A percentile compares a stretch with the other conserved stretches of the same genome.
These are phyloP conservation scores for Lentinus polychrous DNA, from an alignment of 1,284 basidiomycete genomes.

Conservation along the genomic window DNA sequence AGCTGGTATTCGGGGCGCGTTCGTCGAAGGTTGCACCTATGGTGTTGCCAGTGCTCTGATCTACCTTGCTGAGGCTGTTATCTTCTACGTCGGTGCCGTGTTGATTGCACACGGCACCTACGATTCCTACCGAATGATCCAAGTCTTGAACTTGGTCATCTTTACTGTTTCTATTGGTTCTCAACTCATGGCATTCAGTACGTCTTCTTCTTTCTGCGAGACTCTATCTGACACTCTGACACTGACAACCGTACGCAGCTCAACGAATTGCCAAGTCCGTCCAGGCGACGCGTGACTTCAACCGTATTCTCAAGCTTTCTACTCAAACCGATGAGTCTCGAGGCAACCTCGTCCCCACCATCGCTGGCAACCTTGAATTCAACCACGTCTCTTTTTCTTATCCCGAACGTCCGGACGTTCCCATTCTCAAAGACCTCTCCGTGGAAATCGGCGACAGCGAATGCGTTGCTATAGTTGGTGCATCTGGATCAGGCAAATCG, in stretches of 20 bases:
- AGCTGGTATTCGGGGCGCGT: conserved; percentile 72
- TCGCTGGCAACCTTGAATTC: conserved; percentile 65
- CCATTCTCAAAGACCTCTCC: conserved; percentile 61
- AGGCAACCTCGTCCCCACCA: conserved; percentile 58
- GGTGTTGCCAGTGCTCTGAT: conserved; percentile 80
- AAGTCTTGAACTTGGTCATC: conserved; percentile 87
- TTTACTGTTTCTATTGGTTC: conserved; percentile 91
- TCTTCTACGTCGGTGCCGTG: conserved; percentile 86
- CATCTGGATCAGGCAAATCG: conserved; percentile 86
- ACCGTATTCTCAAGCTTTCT: conserved; percentile 57
- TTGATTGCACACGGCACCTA: conserved; percentile 80
- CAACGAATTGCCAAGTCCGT: conserved; percentile 75
- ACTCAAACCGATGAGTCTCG: conserved; percentile 59
- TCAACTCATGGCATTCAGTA: conserved; percentile 85
- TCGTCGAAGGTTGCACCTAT: conserved; percentile 78
- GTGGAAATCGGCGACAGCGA: conserved; percentile 67
- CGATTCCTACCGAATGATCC: conserved; percentile 81
- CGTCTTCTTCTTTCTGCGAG: conserved; percentile 26
- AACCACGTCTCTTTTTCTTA: conserved; percentile 75
- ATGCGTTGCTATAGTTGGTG: conserved; percentile 82
- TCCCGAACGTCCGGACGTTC: conserved; percentile 69
- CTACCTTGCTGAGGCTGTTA: conserved; percentile 81
- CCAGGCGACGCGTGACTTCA: conserved; percentile 76
- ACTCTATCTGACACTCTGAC: background rate
- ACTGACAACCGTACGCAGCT: conserved; percentile 37